Percentiles rank a stretch among this genome's conserved stretches.
These are phyloP conservation scores for Gossypium longicalyx DNA, from an alignment of 345 rosid species.

Conservation along the genomic window DNA sequence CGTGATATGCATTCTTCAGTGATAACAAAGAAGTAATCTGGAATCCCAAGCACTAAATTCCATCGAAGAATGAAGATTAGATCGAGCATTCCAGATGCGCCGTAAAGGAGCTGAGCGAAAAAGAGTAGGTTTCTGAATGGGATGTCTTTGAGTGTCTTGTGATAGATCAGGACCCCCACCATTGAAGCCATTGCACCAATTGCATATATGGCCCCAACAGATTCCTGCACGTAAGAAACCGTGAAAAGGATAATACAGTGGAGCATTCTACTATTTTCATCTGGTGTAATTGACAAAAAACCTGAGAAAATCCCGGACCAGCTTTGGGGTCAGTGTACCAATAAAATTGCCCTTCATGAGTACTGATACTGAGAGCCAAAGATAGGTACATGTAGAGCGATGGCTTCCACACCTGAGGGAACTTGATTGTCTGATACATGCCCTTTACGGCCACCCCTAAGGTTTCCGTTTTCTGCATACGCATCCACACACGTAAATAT, in stretches of 20 bases:
- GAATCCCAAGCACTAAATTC: slow-evolving; percentile 60
- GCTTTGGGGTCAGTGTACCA: slow-evolving; percentile 77
- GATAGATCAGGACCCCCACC: slow-evolving; percentile 67
- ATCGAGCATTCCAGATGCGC: slow-evolving; percentile 65
- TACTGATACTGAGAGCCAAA: slow-evolving; percentile 66
- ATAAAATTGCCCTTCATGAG: slow-evolving; percentile 81
- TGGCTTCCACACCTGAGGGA: slow-evolving; percentile 85
- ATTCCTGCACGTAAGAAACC: slow-evolving; percentile 37
- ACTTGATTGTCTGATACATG: slow-evolving; percentile 54
- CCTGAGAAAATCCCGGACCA: slow-evolving; percentile 85
- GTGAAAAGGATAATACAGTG: background rate
- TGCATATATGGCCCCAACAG: slow-evolving; percentile 61
- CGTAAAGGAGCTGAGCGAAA: slow-evolving; percentile 58
- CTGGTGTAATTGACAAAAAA: slow-evolving; percentile 17
- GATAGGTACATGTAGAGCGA: slow-evolving; percentile 72
- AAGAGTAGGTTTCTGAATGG: slow-evolving; percentile 61
- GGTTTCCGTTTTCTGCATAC: slow-evolving; percentile 38
- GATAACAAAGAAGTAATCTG: slow-evolving; percentile 69
- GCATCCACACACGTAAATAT: background rate
- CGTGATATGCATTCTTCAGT: slow-evolving; percentile 59
- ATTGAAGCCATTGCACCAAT: slow-evolving; percentile 76
- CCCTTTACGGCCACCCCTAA: slow-evolving; percentile 45
- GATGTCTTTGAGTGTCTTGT: slow-evolving; percentile 55
- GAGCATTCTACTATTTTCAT: background rate
- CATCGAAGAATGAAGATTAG: slow-evolving; percentile 61